A percentile compares a stretch with the other conserved stretches of the same genome.
Conservation (phyloP, 2,329 filamentous ascomycete species). For the Talaromyces sp. region DNA sequence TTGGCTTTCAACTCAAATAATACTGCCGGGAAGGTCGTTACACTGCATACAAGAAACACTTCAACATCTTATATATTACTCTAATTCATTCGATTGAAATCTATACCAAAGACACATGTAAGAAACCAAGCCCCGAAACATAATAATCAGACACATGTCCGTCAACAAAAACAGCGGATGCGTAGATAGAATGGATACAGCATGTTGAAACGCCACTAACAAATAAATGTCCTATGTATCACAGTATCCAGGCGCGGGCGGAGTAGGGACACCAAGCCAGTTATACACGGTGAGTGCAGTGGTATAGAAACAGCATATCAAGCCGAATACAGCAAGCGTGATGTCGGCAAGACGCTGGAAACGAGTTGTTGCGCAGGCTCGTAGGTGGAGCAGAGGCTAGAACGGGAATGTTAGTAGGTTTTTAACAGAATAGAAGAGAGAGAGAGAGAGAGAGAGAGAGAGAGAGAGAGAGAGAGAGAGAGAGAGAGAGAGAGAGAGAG, state of each 20-base stretch:
- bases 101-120: neutral
- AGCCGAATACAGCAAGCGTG: constrained; percentile 70
- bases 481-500: constrained; percentile 22
- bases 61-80: too few species aligned
- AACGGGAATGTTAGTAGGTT: neutral
- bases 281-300: constrained; percentile 79
- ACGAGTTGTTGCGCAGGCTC: constrained; percentile 65
- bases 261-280: constrained; percentile 63
- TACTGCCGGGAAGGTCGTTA: too few species aligned
- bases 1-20: too few species aligned
- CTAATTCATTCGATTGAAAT: neutral
- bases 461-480: too few species aligned
- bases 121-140: neutral
- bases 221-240: constrained; percentile 33
- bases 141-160: neutral
- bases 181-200: neutral
- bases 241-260: constrained; percentile 56
- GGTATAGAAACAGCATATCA: constrained; percentile 86
- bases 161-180: neutral
- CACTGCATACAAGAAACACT: too few species aligned
- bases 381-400: constrained; percentile 85
- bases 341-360: constrained; percentile 69
- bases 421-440: neutral
- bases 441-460: constrained; percentile 19
- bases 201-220: neutral